These are phyloP conservation scores for Serendipita sp. DNA, from an alignment of 768 basidiomycete species.

Conservation along the genomic window DNA sequence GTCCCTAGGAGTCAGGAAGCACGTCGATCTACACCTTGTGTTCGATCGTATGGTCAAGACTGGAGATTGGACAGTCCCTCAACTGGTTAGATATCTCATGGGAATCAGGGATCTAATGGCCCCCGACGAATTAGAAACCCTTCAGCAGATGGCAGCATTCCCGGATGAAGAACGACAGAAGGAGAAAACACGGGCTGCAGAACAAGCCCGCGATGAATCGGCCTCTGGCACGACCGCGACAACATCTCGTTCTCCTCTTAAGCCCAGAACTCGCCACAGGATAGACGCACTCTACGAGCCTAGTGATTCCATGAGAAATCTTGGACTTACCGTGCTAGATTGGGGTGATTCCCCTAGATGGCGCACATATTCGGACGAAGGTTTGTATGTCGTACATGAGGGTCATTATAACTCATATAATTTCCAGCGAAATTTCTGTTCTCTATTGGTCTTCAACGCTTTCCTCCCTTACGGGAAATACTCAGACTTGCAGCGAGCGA, in stretches of 20 bases:
- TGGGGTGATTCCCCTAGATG: constrained; percentile 73
- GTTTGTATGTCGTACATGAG: constrained; percentile 22
- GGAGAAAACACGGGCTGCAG: constrained; percentile 22
- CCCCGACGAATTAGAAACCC: constrained; percentile 36
- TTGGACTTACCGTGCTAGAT: constrained; percentile 69
- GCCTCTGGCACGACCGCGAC: constrained; percentile 15
- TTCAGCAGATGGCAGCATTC: constrained; percentile 59
- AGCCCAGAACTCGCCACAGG: constrained; percentile 29
- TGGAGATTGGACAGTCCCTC: constrained; percentile 75
- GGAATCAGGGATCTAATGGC: constrained; percentile 52
- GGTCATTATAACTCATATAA: not conserved
- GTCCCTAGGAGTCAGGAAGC: constrained; percentile 70
- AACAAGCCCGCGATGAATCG: not conserved
- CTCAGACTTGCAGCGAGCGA: constrained; percentile 50
- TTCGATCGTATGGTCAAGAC: constrained; percentile 87
- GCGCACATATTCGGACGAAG: constrained; percentile 72
- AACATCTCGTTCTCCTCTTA: constrained; percentile 38
- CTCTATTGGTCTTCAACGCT: constrained; percentile 47
- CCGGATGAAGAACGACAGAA: constrained; percentile 20
- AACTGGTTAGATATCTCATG: constrained; percentile 76
- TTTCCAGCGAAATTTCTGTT: constrained; percentile 61
- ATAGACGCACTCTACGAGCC: constrained; percentile 82
- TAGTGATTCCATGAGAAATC: constrained; percentile 43
- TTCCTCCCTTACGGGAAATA: constrained; percentile 49
- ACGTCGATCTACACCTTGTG: constrained; percentile 85